Base-by-base conservation (phyloP, 2,329 filamentous ascomycete genomes). In the Lachnellula arida region DNA sequence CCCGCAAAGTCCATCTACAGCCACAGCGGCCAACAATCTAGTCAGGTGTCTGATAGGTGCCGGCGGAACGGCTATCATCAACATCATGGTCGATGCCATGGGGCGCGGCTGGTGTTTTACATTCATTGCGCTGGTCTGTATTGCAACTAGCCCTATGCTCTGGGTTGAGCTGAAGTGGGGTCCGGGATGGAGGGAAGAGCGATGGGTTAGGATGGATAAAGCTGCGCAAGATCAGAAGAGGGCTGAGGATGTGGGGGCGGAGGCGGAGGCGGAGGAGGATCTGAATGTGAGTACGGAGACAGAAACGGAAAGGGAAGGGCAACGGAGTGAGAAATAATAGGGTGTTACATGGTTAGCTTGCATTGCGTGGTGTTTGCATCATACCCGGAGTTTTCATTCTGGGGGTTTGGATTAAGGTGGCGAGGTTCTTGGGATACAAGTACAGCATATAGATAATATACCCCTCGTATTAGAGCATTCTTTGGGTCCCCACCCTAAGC, bases 91-190 rank as follows among this genome's bases (percentile, higher is more conserved):
- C 28, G 60, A 71, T 6, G 71, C 69, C 0, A 78, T 86, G 72
- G 84, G 84, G 4, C 68, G 77, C 28, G 84, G 83, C 0, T 86
- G 83, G 82, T 79, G 77, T n/a, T 86, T 80, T 56, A 85, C 81
- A 0, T 78, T 85, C 47, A 74, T 84, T 54, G 78, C 76, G 1
- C 64, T 83, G 34, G 67, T 84, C 5, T 78, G 80, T 57, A 66
- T 76, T 1, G 67, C 72, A 2, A 72, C 76, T 53, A 75, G 78
- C 34, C 82, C 81, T 0, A 56, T 76, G 12, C 67, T 85, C 49
- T 76, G 71, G 64, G 58, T 80, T 3, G 72, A 84, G 51, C 72
- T 78, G 46, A 79, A 73, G 35, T 72, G 72, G 55, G 81, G 78
- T 0, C 74, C 78, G 1, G 65, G 58, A 17, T 81, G 78, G 76